These are phyloP conservation scores for Cercospora sp. DNA, from an alignment of 2,329 filamentous ascomycete genomes.

Conservation along the genomic window DNA sequence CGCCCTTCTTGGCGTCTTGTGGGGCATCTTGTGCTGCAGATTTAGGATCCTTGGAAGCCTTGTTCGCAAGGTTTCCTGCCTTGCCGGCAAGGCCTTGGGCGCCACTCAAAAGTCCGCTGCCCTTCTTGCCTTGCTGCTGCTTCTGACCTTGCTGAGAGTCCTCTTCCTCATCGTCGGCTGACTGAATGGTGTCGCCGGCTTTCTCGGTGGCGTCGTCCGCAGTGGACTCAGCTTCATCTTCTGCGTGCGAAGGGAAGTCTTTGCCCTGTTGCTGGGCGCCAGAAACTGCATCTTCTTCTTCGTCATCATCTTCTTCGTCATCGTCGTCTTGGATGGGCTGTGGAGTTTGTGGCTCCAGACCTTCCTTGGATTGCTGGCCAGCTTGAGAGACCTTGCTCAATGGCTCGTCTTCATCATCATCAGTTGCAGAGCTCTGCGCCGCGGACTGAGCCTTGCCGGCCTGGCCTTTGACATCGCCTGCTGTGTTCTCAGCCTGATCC, in stretches of 20 bases:
- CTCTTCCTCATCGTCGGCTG: slow-evolving; percentile 36
- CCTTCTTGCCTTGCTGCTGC: slow-evolving; percentile 31
- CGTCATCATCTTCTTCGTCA: slow-evolving; percentile 40
- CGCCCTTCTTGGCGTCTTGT: slow-evolving; percentile 38
- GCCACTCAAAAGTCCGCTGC: slow-evolving; percentile 45
- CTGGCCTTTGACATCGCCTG: slow-evolving; percentile 42
- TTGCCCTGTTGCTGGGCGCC: slow-evolving; percentile 46
- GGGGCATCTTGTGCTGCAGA: slow-evolving; percentile 31
- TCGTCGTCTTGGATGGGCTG: slow-evolving; percentile 47
- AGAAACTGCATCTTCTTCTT: slow-evolving; percentile 40
- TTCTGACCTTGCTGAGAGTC: slow-evolving; percentile 30
- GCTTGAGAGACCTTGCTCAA: slow-evolving; percentile 51
- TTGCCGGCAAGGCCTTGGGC: slow-evolving; percentile 51
- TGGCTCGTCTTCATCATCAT: slow-evolving; percentile 40
- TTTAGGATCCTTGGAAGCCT: slow-evolving; percentile 43
- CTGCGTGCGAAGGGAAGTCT: slow-evolving; percentile 46
- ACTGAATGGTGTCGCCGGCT: slow-evolving; percentile 40
- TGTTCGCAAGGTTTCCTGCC: slow-evolving; percentile 49
- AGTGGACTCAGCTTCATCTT: slow-evolving; percentile 37
- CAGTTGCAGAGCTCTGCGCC: slow-evolving; percentile 37
- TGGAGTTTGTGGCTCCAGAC: slow-evolving; percentile 48
- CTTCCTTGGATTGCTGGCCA: slow-evolving; percentile 47
- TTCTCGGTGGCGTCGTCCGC: slow-evolving; percentile 48
- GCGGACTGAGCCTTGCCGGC: slow-evolving; percentile 37
- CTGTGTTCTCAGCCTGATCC: slow-evolving; percentile 31